phyloP scores from a whole-genome alignment of 2,329 filamentous ascomycete genomes.

The Neonectria sp. region DNA sequence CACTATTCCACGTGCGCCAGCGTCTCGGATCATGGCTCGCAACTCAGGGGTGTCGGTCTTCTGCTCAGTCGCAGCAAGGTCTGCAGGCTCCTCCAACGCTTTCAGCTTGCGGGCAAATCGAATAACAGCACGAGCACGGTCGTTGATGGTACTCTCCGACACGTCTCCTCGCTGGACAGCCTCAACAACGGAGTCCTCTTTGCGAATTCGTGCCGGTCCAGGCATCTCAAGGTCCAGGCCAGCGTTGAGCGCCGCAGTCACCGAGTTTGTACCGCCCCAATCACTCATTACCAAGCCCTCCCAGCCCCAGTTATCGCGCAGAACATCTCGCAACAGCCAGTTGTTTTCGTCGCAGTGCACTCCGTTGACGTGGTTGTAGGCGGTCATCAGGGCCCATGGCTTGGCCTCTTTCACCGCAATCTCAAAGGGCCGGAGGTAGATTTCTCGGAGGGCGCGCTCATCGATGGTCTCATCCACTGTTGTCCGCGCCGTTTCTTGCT shows the following conservation, averaged over 20 bases:
- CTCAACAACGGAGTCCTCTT: slow-evolving; percentile 41
- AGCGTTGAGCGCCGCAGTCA: slow-evolving; percentile 50
- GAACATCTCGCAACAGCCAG: slow-evolving; percentile 55
- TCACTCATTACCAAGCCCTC: slow-evolving; percentile 64
- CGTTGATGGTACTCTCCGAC: slow-evolving; percentile 43
- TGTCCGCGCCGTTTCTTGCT: slow-evolving; percentile 52
- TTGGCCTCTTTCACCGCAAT: slow-evolving; percentile 59
- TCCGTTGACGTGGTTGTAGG: slow-evolving; percentile 64
- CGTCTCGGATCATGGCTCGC: slow-evolving; percentile 42
- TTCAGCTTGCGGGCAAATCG: slow-evolving; percentile 48
- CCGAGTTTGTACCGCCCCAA: slow-evolving; percentile 58
- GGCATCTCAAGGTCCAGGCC: slow-evolving; percentile 56
- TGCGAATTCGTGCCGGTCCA: slow-evolving; percentile 50
- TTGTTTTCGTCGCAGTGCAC: slow-evolving; percentile 59
- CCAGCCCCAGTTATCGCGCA: slow-evolving; percentile 62
- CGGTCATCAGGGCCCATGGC: slow-evolving; percentile 62
- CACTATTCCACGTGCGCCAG: slow-evolving; percentile 67
- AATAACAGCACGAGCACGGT: slow-evolving; percentile 50
- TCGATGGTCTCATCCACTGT: slow-evolving; percentile 50
- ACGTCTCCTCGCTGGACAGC: slow-evolving; percentile 41
- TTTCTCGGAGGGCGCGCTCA: slow-evolving; percentile 52
- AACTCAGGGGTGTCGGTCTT: slow-evolving; percentile 44
- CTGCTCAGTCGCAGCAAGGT: slow-evolving; percentile 12
- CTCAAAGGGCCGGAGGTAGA: slow-evolving; percentile 63
- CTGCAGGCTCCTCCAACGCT: slow-evolving; percentile 31